Evolutionary conservation across 805 yeast genomes (phyloP), one percentile per base, ranked within the genome.

Genomic region (Scheffersomyces coipomensis): DNA sequence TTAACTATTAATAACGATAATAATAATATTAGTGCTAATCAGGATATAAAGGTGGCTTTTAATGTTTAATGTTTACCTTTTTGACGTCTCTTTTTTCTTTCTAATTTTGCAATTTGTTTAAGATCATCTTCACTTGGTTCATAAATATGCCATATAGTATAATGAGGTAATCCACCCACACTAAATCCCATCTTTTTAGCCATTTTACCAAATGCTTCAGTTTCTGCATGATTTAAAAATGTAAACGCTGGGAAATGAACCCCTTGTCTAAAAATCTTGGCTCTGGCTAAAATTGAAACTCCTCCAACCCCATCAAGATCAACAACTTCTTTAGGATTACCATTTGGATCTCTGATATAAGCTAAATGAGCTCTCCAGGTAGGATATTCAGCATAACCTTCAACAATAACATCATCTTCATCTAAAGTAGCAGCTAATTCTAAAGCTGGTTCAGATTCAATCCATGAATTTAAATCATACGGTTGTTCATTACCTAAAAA

Each of bases 391-490:
- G 88, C 88, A 57, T 86, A 86, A 1, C 95, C 95, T 60, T 86
- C 95, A 7, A 86, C 95, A 45, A 86, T 86, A 32, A 86, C 93
- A 54, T 85, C 95, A 55, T 86, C 93, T 58, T 86, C 91, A 40
- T 75, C 78, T 39, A 85, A 65, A 0, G 73, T 71, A 29, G 65
- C 58, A 0, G 95, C 93, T 50, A 85, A 62, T 36, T 79, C 79
- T 12, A 83, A 43, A 1, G 88, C 97, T 8, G 84, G 80, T 5
- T 80, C 84, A 3, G 90, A 80, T 66, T 93, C 99, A 41, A 88
- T 78, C 99, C 99, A 93, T 11, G 97, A 87, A 64, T 93, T 93
- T 56, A 93, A 76, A 64, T 93, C 99, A 60, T 93, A 93, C 1
- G 98, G 89, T 63, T 93, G 99, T 58, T 87, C 95, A 47, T 79